These are phyloP conservation scores for Diaporthe sp. DNA, from an alignment of 2,329 filamentous ascomycete genomes.

Conservation along the genomic window DNA sequence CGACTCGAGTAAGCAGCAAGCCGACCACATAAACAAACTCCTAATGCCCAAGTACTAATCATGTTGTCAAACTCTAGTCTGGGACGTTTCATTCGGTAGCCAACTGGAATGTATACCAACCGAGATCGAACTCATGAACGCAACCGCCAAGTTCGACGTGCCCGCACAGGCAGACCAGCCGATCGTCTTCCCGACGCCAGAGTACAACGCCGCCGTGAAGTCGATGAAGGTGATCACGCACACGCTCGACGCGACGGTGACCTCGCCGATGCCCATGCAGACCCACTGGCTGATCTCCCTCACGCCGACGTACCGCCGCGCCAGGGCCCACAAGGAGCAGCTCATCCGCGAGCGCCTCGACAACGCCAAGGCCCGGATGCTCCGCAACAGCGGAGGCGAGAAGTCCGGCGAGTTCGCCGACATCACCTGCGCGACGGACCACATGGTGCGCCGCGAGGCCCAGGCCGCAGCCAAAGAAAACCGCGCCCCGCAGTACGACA, in stretches of 20 bases:
- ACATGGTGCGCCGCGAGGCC: conserved; percentile 28
- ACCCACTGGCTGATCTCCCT: conserved; percentile 16
- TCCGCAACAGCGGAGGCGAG: neutral
- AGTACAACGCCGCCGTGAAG: conserved; percentile 14
- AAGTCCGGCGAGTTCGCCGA: conserved; percentile 14
- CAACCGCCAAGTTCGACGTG: neutral
- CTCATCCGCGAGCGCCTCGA: conserved; percentile 32
- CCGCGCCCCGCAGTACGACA: conserved; percentile 32
- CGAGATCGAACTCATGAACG: conserved; percentile 15
- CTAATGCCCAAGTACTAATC: neutral
- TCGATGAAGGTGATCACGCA: conserved; percentile 31
- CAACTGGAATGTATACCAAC: conserved; percentile 6
- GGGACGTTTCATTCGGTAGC: conserved; percentile 32
- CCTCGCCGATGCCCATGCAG: conserved; percentile 24
- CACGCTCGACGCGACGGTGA: conserved; percentile 15
- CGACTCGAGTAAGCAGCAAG: conserved; percentile 24
- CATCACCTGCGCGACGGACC: conserved; percentile 27
- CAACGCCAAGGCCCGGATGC: conserved; percentile 29
- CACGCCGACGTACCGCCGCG: conserved; percentile 28
- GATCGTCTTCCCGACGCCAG: conserved; percentile 18
- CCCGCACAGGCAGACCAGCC: neutral
- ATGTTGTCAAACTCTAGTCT: neutral
- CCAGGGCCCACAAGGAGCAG: conserved; percentile 26
- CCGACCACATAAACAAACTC: too few species aligned
- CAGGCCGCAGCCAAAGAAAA: conserved; percentile 27